phyloP scores from a whole-genome alignment of 2,329 filamentous ascomycete species.

The Alternaria triticina region DNA sequence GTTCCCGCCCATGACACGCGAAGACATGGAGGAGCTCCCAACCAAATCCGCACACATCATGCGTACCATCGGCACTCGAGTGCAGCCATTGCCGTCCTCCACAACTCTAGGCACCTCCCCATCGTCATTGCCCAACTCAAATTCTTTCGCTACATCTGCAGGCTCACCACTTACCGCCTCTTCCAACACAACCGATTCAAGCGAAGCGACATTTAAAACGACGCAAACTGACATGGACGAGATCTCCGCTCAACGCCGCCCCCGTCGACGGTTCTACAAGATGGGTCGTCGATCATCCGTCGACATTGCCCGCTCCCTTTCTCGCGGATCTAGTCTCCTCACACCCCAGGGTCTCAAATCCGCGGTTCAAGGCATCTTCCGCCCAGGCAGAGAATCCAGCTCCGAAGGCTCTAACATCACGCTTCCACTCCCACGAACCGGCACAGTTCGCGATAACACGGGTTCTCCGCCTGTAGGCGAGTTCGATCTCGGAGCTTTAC shows the following conservation, averaged over 20 bases:
- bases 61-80: conserved; percentile 39
- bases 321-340: conserved; percentile 19
- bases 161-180: conserved; percentile 20
- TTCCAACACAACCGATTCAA: conserved; percentile 25
- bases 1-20: conserved; percentile 39
- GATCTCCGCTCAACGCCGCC: conserved; percentile 28
- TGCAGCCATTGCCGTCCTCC: neutral
- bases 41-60: conserved; percentile 45
- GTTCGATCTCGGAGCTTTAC: conserved; percentile 35
- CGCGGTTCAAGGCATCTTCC: conserved; percentile 40
- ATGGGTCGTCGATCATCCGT: conserved; percentile 31
- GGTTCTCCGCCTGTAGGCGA: conserved; percentile 19
- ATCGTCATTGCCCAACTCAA: conserved; percentile 13
- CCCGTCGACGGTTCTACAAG: conserved; percentile 38
- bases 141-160: conserved; percentile 15
- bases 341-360: conserved; percentile 34
- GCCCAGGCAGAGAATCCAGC: conserved; percentile 34
- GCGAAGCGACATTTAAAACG: conserved; percentile 38
- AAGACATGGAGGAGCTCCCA: conserved; percentile 43
- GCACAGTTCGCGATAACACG: conserved; percentile 25
- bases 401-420: conserved; percentile 44
- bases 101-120: conserved; percentile 4
- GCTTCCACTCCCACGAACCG: conserved; percentile 35
- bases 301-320: conserved; percentile 28
- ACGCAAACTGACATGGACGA: conserved; percentile 40